phyloP scores from a whole-genome alignment of 371 early-diverging fungal genomes.

The Basidiobolus meristosporus region DNA sequence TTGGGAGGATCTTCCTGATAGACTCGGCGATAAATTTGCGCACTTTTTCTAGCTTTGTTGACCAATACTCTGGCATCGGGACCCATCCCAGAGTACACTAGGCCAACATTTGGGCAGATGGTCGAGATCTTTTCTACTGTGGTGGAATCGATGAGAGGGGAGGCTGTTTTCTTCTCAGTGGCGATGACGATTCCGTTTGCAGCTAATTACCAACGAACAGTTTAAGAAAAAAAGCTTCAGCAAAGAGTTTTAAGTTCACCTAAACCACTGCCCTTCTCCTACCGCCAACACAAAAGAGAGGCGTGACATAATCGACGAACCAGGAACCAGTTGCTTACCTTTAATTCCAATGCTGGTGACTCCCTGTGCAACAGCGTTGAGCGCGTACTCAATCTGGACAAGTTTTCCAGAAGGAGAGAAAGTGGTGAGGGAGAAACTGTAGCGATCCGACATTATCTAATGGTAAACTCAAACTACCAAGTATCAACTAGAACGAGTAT shows the following conservation, averaged over 20 bases:
- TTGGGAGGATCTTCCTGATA: conserved; percentile 91
- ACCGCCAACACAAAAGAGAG: no score
- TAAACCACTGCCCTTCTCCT: no score
- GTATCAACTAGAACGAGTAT: no score
- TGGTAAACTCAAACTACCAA: background rate
- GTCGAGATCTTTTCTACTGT: conserved; percentile 76
- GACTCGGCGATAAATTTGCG: conserved; percentile 84
- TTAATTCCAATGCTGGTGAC: conserved; percentile 96
- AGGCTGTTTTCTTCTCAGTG: conserved; percentile 89
- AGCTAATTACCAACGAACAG: no score
- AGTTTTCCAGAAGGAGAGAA: conserved; percentile 99
- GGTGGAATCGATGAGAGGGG: conserved; percentile 81
- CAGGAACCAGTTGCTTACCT: no score
- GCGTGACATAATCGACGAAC: no score
- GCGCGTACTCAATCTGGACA: conserved; percentile 97
- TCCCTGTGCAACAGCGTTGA: conserved; percentile 88
- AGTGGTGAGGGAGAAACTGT: conserved; percentile 87
- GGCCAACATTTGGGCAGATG: conserved; percentile 83
- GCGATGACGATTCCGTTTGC: conserved; percentile 95
- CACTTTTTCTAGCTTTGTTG: conserved; percentile 86
- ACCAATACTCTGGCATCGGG: conserved; percentile 93
- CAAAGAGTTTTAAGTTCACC: no score
- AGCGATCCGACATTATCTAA: conserved; percentile 1
- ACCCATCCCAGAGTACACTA: conserved; percentile 98
- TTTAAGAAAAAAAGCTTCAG: no score